These are phyloP conservation scores for Zelonia costaricensis DNA, from an alignment of 208 protist species.

Conservation along the genomic window DNA sequence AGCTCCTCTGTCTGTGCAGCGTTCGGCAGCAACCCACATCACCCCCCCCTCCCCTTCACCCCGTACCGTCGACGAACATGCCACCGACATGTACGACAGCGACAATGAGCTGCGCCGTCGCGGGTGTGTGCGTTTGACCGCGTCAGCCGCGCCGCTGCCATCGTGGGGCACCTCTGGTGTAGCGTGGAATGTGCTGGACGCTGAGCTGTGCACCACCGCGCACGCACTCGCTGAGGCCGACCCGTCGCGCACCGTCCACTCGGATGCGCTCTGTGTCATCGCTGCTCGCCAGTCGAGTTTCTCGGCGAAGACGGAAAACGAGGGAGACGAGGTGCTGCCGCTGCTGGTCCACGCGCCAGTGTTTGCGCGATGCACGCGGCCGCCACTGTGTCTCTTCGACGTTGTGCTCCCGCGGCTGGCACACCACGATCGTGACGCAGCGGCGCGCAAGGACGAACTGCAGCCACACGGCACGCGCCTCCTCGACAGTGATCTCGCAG, in stretches of 20 bases:
- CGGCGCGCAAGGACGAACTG: background rate
- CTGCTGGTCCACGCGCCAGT: background rate
- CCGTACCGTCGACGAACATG: no score
- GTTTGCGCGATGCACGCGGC: constrained; percentile 4
- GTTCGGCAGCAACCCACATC: no score
- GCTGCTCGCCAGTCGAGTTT: no score
- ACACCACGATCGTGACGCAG: background rate
- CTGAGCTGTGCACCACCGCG: no score
- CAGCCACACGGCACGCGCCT: background rate
- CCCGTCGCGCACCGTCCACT: no score
- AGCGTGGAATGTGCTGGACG: background rate
- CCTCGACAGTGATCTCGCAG: background rate
- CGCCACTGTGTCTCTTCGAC: background rate
- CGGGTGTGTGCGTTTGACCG: background rate
- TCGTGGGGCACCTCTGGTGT: background rate
- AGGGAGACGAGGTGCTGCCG: no score
- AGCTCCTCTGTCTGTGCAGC: no score
- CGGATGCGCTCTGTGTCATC: no score
- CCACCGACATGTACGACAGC: no score
- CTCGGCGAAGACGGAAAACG: no score
- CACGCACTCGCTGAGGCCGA: no score
- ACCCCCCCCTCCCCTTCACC: no score
- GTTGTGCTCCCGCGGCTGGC: background rate
- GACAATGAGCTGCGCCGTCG: background rate
- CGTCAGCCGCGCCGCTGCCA: background rate